A percentile compares a stretch with the other conserved stretches of the same genome.
Evolutionary conservation across 495 filamentous ascomycete genomes (phyloP).

Genomic region (Penicillium cinerascens): DNA sequence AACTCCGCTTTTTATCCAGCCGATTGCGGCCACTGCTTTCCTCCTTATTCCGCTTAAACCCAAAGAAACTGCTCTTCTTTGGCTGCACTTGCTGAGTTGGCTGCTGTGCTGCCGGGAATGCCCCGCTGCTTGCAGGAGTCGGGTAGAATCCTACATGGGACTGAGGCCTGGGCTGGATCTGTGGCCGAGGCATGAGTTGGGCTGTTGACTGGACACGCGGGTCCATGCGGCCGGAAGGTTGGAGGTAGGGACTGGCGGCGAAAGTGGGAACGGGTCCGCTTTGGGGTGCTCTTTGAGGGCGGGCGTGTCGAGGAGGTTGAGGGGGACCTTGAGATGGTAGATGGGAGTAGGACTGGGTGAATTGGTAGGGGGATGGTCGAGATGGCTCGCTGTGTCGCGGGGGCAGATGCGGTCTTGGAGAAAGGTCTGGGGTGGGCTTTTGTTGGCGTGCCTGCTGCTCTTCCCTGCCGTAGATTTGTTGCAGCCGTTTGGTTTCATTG

Average conservation of each 20-base stretch:
- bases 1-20: slow-evolving; percentile 50
- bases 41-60: slow-evolving; percentile 32
- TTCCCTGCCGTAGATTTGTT: slow-evolving; percentile 65
- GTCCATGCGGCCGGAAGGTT: slow-evolving; percentile 8
- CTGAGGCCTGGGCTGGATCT: slow-evolving; percentile 16
- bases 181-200: slow-evolving; percentile 14
- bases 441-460: slow-evolving; percentile 34
- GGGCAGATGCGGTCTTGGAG: slow-evolving; percentile 25
- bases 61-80: slow-evolving; percentile 52
- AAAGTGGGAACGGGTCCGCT: slow-evolving; percentile 7
- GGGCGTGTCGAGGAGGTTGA: slow-evolving; percentile 11
- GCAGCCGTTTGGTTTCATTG: slow-evolving; percentile 79
- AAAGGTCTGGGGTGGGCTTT: slow-evolving; percentile 18
- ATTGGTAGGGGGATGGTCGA: slow-evolving; percentile 14
- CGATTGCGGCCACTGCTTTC: slow-evolving; percentile 29
- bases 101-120: slow-evolving; percentile 8
- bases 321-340: slow-evolving; percentile 1
- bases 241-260: slow-evolving; percentile 16
- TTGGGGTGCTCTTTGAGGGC: slow-evolving; percentile 10
- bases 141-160: slow-evolving; percentile 19
- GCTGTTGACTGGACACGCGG: slow-evolving; percentile 21
- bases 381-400: slow-evolving; percentile 17
- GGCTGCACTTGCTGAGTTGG: slow-evolving; percentile 23
- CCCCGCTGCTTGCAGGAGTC: slow-evolving; percentile 17
- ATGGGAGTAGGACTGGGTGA: slow-evolving; percentile 14